phyloP scores from a whole-genome alignment of 805 yeast species.

The Barnettozyma vustinii region DNA sequence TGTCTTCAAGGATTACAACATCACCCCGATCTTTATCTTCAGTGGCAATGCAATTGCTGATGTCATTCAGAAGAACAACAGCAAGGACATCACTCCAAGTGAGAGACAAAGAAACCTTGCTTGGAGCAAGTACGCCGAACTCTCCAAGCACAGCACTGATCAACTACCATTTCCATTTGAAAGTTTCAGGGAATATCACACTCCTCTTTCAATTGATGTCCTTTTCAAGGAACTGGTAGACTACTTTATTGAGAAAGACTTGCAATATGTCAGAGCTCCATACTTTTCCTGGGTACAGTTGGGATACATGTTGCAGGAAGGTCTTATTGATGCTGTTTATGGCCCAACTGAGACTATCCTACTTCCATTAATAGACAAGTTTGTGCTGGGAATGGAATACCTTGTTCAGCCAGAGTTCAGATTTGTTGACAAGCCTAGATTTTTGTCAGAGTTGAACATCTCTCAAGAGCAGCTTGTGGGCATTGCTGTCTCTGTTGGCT shows the following conservation, averaged over 20 bases:
- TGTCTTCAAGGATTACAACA: conserved; percentile 51
- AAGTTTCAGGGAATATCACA: conserved; percentile 45
- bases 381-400: conserved; percentile 68
- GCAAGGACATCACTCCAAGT: conserved; percentile 27
- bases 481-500: conserved; percentile 72
- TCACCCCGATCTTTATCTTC: conserved; percentile 78
- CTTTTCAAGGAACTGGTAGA: conserved; percentile 51
- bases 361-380: conserved; percentile 55
- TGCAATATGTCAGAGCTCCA: conserved; percentile 77
- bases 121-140: conserved; percentile 34
- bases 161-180: conserved; percentile 33
- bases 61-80: conserved; percentile 32
- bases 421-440: conserved; percentile 52
- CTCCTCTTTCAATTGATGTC: conserved; percentile 45
- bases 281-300: conserved; percentile 77
- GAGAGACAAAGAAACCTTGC: conserved; percentile 39
- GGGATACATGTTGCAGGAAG: conserved; percentile 55
- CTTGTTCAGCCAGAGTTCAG: conserved; percentile 54
- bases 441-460: conserved; percentile 56
- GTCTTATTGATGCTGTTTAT: conserved; percentile 65
- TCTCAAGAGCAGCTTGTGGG: conserved; percentile 68
- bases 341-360: conserved; percentile 81
- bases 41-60: conserved; percentile 51
- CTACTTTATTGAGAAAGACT: conserved; percentile 46
- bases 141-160: conserved; percentile 11